These are phyloP conservation scores for Colletotrichum sansevieriae DNA, from an alignment of 2,329 filamentous ascomycete species.

Conservation along the genomic window DNA sequence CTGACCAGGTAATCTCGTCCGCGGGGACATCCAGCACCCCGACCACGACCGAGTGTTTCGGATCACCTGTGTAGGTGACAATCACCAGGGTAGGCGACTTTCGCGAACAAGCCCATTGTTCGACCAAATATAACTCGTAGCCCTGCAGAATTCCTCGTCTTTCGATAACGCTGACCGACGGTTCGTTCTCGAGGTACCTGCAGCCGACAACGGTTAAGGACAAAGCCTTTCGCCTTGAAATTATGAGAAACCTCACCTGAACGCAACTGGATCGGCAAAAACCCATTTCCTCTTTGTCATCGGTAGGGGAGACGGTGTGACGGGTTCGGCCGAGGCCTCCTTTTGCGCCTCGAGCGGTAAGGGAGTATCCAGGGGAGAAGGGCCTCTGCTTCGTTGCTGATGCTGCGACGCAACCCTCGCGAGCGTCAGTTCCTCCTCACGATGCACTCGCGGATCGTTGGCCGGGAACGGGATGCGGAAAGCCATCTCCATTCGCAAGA, in stretches of 20 bases:
- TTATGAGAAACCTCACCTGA: constrained; percentile 57
- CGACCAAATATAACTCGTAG: constrained; percentile 94
- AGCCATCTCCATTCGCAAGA: constrained; percentile 50
- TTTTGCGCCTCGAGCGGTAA: constrained; percentile 33
- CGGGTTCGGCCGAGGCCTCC: constrained; percentile 32
- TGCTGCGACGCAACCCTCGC: constrained; percentile 49
- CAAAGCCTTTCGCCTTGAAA: not conserved
- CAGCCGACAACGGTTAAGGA: not conserved
- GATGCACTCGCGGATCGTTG: constrained; percentile 50
- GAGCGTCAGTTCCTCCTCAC: constrained; percentile 55
- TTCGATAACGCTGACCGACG: constrained; percentile 79
- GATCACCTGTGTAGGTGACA: constrained; percentile 91
- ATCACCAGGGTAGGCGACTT: constrained; percentile 92
- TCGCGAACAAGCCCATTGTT: constrained; percentile 97
- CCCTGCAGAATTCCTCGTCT: constrained; percentile 78
- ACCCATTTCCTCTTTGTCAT: constrained; percentile 61
- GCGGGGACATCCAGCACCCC: constrained; percentile 85
- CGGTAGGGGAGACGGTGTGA: constrained; percentile 42
- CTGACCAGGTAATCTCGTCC: constrained; percentile 85
- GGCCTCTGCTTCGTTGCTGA: constrained; percentile 44
- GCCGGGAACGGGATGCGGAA: constrained; percentile 52
- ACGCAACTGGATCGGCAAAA: constrained; percentile 71
- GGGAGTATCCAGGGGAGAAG: constrained; percentile 39
- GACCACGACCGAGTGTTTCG: constrained; percentile 81
- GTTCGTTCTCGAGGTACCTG: constrained; percentile 88